Conservation (phyloP, 768 basidiomycete genomes). For the Mycena vitilis region DNA sequence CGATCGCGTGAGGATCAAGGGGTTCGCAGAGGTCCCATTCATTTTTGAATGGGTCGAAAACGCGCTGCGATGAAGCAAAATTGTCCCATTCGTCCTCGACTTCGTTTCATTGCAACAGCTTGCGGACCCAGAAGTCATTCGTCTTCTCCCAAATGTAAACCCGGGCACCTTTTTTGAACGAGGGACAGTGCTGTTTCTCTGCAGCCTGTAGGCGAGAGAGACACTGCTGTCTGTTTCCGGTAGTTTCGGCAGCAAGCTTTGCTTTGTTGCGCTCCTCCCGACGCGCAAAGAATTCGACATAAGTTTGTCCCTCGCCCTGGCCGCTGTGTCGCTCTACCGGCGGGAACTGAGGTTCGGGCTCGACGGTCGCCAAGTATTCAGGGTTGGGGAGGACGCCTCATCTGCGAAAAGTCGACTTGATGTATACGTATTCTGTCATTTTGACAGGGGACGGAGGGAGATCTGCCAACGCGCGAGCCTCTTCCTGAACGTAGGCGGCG, state of each 20-base stretch:
- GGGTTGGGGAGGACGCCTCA: constrained; percentile 10
- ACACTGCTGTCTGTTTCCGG: constrained; percentile 3
- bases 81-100: constrained; percentile 33
- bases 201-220: constrained; percentile 7
- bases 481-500: neutral
- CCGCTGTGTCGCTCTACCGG: constrained; percentile 4
- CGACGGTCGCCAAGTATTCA: neutral
- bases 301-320: constrained; percentile 6
- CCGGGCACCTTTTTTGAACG: constrained; percentile 31
- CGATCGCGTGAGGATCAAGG: neutral
- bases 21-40: constrained; percentile 40
- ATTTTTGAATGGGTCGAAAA: constrained; percentile 36
- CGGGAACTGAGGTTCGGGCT: constrained; percentile 10
- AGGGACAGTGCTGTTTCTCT: constrained; percentile 7
- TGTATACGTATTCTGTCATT: constrained; percentile 10
- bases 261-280: constrained; percentile 6
- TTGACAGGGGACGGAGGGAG: constrained; percentile 10
- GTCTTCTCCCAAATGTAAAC: constrained; percentile 40
- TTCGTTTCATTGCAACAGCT: constrained; percentile 22
- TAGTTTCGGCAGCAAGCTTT: constrained; percentile 6
- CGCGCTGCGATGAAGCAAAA: constrained; percentile 27
- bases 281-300: constrained; percentile 4
- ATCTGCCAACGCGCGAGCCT: neutral
- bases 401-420: constrained; percentile 10
- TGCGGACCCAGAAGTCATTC: constrained; percentile 38